Evolutionary conservation across 129 eudicot genomes (phyloP).

Genomic region (Arctium minus): DNA sequence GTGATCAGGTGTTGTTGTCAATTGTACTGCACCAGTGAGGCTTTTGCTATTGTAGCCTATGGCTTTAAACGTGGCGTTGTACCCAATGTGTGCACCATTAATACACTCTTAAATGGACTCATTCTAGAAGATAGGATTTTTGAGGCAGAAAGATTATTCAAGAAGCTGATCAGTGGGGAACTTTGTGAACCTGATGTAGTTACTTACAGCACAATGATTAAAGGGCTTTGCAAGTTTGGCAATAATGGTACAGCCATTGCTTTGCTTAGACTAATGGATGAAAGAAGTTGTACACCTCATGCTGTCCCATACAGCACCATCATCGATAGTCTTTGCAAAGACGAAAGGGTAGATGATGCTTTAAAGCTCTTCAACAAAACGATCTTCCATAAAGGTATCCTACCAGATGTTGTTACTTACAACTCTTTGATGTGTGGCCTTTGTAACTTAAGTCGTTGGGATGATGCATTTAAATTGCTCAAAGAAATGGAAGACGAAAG

Average conservation of each 20-base stretch:
- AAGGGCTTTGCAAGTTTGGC: conserved; percentile 33
- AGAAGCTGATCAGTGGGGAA: background rate
- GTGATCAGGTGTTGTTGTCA: conserved; percentile 23
- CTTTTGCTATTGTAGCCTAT: conserved; percentile 8
- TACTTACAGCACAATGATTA: conserved; percentile 12
- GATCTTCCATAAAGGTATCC: background rate
- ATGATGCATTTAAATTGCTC: background rate
- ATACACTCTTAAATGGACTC: no score
- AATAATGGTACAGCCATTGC: no score
- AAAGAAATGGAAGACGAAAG: background rate
- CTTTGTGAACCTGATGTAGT: background rate
- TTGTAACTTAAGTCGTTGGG: no score
- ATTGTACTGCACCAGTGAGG: background rate
- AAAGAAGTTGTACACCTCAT: background rate
- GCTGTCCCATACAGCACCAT: background rate
- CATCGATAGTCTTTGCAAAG: conserved; percentile 25
- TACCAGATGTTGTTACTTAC: no score
- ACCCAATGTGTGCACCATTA: no score
- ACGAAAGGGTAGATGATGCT: conserved; percentile 8
- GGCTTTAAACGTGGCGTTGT: no score
- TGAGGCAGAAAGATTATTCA: conserved; percentile 12
- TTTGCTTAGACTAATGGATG: conserved; percentile 1
- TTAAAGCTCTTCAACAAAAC: conserved; percentile 10
- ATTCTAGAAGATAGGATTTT: background rate
- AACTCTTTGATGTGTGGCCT: no score